These are phyloP conservation scores for Abortiporus biennis DNA, from an alignment of 1,284 basidiomycete species.

Conservation along the genomic window DNA sequence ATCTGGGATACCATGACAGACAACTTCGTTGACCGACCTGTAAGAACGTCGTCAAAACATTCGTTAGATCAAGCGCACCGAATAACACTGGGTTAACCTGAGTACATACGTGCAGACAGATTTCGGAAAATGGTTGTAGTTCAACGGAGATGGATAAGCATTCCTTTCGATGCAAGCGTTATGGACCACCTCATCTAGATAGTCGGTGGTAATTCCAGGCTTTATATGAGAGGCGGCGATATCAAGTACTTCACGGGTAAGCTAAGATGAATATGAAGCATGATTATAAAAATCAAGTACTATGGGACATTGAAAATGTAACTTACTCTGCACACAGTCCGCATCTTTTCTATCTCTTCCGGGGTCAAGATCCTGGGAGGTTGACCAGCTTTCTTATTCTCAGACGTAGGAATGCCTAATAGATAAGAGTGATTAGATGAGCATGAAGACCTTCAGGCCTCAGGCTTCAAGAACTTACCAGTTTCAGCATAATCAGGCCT, in stretches of 20 bases:
- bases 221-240: conserved; percentile 79
- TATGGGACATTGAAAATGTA: too few relatives aligned
- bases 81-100: conserved; percentile 1
- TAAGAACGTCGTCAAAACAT: conserved; percentile 10
- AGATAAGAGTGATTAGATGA: conserved; percentile 19
- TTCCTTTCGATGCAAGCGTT: conserved; percentile 87
- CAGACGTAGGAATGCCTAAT: conserved; percentile 57
- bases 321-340: conserved; percentile 68
- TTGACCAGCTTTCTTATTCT: conserved; percentile 51
- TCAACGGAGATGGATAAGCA: conserved; percentile 91
- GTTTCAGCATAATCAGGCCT: conserved; percentile 75
- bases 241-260: conserved; percentile 89
- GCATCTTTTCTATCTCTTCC: conserved; percentile 78
- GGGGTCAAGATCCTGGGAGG: conserved; percentile 56
- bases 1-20: conserved; percentile 97
- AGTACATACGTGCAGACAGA: conserved; percentile 87
- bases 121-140: conserved; percentile 92
- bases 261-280: too few relatives aligned
- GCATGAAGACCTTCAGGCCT: conserved; percentile 22
- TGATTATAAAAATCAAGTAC: too few relatives aligned
- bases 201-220: conserved; percentile 94
- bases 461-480: conserved; percentile 39
- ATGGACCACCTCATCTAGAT: conserved; percentile 94
- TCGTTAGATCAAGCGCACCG: not conserved
- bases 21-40: conserved; percentile 93